Base-by-base conservation (phyloP, 169 alveolate genomes). In the Blepharisma undulans region DNA sequence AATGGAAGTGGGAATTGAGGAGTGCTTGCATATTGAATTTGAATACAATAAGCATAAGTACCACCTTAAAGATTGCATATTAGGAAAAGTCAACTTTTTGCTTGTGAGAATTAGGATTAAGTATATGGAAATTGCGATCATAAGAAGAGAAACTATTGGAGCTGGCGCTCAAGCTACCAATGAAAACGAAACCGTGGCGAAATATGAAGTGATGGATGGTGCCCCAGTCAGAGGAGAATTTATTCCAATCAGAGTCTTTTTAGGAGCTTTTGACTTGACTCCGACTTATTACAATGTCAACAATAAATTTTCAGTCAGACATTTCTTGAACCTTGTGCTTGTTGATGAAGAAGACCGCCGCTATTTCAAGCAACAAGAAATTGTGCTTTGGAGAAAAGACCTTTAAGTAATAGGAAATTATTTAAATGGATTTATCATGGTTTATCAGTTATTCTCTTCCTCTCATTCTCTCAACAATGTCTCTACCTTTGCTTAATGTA, bases 131-230 rank as follows among this genome's bases (percentile, higher is more conserved):
- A 93, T 97, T 90, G 95, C 97, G 19, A 95, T 98, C 32, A 93
- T 98, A 8, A 92, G 97, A 82, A 95, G 94, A 90, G 99, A 98
- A 90, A 96, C 97, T 61, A 94, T 96, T 34, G 97, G 98, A 14
- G 94, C 97, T 29, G 97, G 97, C 21, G 89, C 92, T 36, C 89
- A 97, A 89, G 92, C 95, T 76, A 95, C 95, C 88, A 98, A 99
- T 1, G 99, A 99, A 93, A 97, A 98, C 22, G 99, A 97, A 92
- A 99, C 99, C 19, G 95, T 99, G 79, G 98, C 99, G 30, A 98
- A 99, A 90, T 99, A 97, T 96, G 99, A 99, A 96, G 99, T 99
- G 77, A 99, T 99, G 99, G 99, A 99, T 94, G 99, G 99, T 1
- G 98, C 99, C 0, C 99, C 99, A 14, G 98, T 97, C 21, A 98